Evolutionary conservation across 2,329 filamentous ascomycete genomes (phyloP), one percentile per base, ranked within the genome.

Genomic region (Neobulgaria alba): DNA sequence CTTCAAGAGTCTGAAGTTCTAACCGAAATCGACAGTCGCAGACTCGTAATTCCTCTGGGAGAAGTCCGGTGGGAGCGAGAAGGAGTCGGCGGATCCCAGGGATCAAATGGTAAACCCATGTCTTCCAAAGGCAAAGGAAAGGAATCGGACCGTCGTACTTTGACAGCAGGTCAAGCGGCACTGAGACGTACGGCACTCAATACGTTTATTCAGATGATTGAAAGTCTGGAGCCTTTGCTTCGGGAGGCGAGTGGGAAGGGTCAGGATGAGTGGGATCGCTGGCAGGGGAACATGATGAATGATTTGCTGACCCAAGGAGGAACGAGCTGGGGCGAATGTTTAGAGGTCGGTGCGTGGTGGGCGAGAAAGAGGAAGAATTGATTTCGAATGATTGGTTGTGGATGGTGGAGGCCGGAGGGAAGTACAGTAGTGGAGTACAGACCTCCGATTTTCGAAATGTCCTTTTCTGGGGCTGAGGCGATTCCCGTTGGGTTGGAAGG

Each of bases 181-280:
- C 66, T 94, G 39, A 71, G 88, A 40, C 73, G 79, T 54, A 90
- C 85, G 9, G 87, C 88, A n/a, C 71, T 95, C 41, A 66, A 85
- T 57, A 87, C 83, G 2, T 78, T 89, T 4, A 76, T 93, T 38
- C 83, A 89, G 58, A 75, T 87, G 71, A 85, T 94, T 39, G 85
- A 92, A 59, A 82, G 82, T 48, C 67, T 95, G 54, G 89, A 95
- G 62, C 85, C 86, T 4, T 65, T 92, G 43, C 66, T 95, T 52
- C 77, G 84, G 53, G 84, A 94, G 55, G 77, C 79, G 33, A 93
- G 84, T 56, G 84, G 82, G 10, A 94, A 94, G 68, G 86, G 82
- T 55, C 78, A 85, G 57, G 87, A 94, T 52, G 89, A 95, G 64
- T 95, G 88, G 88, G 85, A 93, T 60, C 71, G 78, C 31, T 95